These are phyloP conservation scores for Talaromyces sp. DNA, from an alignment of 2,329 filamentous ascomycete species.

Conservation along the genomic window DNA sequence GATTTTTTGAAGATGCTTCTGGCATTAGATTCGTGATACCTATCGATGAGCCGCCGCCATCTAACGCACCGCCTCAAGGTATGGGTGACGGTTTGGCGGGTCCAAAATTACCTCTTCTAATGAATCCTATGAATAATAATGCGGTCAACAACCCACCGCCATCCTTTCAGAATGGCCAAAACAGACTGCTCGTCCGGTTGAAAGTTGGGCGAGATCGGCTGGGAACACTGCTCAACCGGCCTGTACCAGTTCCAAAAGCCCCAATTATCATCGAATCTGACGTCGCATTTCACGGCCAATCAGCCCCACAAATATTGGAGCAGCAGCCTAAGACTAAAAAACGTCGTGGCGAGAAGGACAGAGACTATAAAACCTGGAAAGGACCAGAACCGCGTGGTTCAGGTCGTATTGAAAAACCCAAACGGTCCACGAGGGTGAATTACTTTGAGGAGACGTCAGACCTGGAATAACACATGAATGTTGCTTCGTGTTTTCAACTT, in stretches of 20 bases:
- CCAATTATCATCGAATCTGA: slow-evolving; percentile 2
- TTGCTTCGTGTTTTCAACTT: neutral
- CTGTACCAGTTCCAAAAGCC: neutral
- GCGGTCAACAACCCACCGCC: neutral
- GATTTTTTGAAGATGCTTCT: slow-evolving; percentile 26
- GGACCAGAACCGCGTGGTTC: slow-evolving; percentile 2
- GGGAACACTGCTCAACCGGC: neutral
- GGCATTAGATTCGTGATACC: slow-evolving; percentile 31
- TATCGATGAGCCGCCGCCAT: slow-evolving; percentile 8
- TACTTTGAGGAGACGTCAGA: slow-evolving; percentile 13
- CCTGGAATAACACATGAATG: slow-evolving; percentile 5
- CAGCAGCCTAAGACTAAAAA: slow-evolving; percentile 2
- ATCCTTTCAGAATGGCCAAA: neutral
- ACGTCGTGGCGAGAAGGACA: slow-evolving; percentile 22
- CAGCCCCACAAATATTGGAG: neutral
- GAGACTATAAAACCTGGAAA: slow-evolving; percentile 20
- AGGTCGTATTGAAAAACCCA: slow-evolving; percentile 1
- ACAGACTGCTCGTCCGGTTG: slow-evolving; percentile 9
- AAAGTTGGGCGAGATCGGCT: slow-evolving; percentile 8
- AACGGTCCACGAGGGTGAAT: slow-evolving; percentile 8
- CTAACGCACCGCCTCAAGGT: neutral
- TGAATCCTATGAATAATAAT: neutral
- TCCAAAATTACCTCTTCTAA: neutral
- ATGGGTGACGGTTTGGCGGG: neutral
- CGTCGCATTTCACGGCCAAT: slow-evolving; percentile 4